These are phyloP conservation scores for Orbilia brochopaga DNA, from an alignment of 2,329 filamentous ascomycete species.

Conservation along the genomic window DNA sequence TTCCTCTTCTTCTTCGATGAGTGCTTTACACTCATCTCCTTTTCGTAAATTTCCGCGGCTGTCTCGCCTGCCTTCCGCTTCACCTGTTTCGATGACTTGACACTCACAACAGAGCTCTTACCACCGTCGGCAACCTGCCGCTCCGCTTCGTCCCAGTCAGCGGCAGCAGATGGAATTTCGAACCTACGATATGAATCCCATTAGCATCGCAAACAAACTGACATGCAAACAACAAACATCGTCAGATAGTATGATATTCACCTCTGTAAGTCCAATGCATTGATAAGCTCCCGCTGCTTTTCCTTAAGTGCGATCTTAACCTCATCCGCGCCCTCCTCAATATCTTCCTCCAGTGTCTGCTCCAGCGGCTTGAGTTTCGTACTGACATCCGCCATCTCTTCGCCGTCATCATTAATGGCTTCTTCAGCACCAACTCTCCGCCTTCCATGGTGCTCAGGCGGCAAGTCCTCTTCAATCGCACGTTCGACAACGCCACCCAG, in stretches of 20 bases:
- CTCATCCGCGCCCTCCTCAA: constrained; percentile 81
- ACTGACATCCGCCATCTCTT: constrained; percentile 67
- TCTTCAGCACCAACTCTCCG: constrained; percentile 58
- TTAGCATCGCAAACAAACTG: constrained; percentile 19
- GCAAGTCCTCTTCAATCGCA: constrained; percentile 72
- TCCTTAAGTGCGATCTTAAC: constrained; percentile 67
- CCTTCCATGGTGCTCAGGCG: constrained; percentile 61
- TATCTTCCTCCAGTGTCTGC: constrained; percentile 75
- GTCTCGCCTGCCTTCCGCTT: constrained; percentile 74
- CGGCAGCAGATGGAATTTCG: constrained; percentile 67
- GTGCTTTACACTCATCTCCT: constrained; percentile 57
- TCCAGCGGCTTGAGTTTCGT: constrained; percentile 73
- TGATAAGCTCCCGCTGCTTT: constrained; percentile 85
- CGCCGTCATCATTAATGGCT: constrained; percentile 71
- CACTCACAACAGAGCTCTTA: constrained; percentile 72
- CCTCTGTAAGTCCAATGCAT: constrained; percentile 86
- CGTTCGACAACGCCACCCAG: constrained; percentile 77
- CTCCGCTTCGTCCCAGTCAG: constrained; percentile 73
- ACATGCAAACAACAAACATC: not conserved
- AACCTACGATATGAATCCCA: constrained; percentile 61
- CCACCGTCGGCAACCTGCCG: constrained; percentile 71
- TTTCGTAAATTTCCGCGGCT: constrained; percentile 69
- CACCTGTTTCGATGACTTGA: constrained; percentile 72
- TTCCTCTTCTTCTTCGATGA: constrained; percentile 50
- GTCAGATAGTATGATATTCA: constrained; percentile 61